Evolutionary conservation across 2,329 filamentous ascomycete genomes (phyloP), one percentile per base, ranked within the genome.

Genomic region (Acephala macrosclerotiorum): DNA sequence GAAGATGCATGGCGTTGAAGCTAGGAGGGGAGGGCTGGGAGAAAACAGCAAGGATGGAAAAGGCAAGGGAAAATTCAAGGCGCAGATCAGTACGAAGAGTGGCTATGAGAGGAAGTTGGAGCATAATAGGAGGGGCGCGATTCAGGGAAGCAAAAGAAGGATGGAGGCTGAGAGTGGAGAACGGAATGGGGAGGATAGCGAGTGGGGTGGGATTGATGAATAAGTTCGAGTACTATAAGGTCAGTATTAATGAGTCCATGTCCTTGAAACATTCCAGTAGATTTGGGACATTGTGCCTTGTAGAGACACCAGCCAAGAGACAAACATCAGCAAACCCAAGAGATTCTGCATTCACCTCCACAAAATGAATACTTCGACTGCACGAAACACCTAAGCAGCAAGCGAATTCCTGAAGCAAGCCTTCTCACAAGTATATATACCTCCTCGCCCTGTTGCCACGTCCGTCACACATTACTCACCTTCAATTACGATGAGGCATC

Each of bases 61-160:
- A 70, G 56, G 67, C 64, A 76, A 79, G 38, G 70, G 66, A 22
- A 72, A 72, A 33, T 66, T 69, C 5, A 73, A 65, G 51, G 77
- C 79, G 62, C 88, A 88, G 75, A 98, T 98, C 73, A 95, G 93
- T 70, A 93, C 90, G 0, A 92, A 91, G 85, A 92, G 91, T 76
- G 90, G 91, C 2, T 95, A 87, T 80, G 89, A 93, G 77, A 83
- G 91, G 71, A 83, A 85, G 71, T 82, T 84, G 76, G 90, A 92
- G 79, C 85, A 92, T 73, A 93, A 91, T 70, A 82, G 80, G 69
- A 85, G 79, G 62, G 89, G 85, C 0, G 90, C 88, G 5, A 89
- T 89, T 62, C 82, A 85, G 66, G 85, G 83, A 33, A 91, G 86
- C 76, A 88, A 85, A 79, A 82, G 82, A 76, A 56, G 72, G 47